Evolutionary conservation across 768 basidiomycete genomes (phyloP).

Genomic region (Dentipellis fragilis): DNA sequence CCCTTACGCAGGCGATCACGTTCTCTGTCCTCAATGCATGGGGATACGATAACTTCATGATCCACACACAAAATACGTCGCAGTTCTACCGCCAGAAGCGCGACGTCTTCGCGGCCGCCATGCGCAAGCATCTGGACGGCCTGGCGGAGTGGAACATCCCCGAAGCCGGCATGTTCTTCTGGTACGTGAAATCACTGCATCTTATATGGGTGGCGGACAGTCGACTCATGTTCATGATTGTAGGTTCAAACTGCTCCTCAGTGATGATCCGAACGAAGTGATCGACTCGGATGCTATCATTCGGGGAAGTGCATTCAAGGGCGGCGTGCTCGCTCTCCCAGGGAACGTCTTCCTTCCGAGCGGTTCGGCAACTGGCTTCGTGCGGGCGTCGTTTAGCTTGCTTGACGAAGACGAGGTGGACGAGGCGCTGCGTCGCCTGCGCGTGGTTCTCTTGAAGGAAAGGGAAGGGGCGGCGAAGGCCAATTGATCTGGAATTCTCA

Average conservation of each 20-base stretch:
- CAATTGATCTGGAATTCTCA: too few species aligned
- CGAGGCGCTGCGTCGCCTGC: slow-evolving; percentile 57
- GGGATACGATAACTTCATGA: slow-evolving; percentile 68
- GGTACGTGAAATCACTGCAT: slow-evolving; percentile 32
- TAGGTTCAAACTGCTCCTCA: slow-evolving; percentile 66
- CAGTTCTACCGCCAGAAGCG: slow-evolving; percentile 64
- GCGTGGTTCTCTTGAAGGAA: slow-evolving; percentile 17
- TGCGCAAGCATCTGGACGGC: slow-evolving; percentile 67
- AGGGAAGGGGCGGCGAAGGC: neutral
- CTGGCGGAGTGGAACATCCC: slow-evolving; percentile 66
- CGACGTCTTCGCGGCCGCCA: slow-evolving; percentile 67
- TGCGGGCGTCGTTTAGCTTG: slow-evolving; percentile 77
- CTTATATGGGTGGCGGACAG: neutral
- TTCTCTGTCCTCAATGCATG: slow-evolving; percentile 51
- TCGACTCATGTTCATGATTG: neutral
- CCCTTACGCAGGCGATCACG: slow-evolving; percentile 54
- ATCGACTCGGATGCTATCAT: slow-evolving; percentile 54
- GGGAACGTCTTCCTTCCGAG: slow-evolving; percentile 76
- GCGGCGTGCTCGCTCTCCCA: slow-evolving; percentile 84
- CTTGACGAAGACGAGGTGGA: slow-evolving; percentile 58
- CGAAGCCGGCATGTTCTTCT: slow-evolving; percentile 85
- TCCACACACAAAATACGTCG: slow-evolving; percentile 62
- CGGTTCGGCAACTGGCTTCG: slow-evolving; percentile 58
- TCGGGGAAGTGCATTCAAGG: slow-evolving; percentile 60
- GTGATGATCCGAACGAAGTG: slow-evolving; percentile 28